Base-by-base conservation (phyloP, 2,329 filamentous ascomycete species). In the Aspergillus viridinutans region DNA sequence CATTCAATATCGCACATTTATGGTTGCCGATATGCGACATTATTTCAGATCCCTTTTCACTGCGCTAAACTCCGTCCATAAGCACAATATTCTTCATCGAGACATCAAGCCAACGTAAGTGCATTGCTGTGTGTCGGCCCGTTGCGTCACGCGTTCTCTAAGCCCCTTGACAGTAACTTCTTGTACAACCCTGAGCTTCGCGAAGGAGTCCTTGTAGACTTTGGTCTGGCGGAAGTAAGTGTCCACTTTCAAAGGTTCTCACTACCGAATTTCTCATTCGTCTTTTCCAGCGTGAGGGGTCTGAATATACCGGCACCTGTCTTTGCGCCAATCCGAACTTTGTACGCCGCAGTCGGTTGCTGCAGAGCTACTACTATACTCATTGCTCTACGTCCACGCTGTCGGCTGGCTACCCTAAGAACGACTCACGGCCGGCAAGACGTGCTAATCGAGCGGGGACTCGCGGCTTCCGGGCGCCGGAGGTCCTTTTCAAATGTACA, bases 401-500 rank as follows among this genome's bases (percentile, higher is more conserved):
- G 1, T 83, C 86, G 49, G 75, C 77, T 6, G 89, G 90, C 17
- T 97, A 95, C 70, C 93, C 92, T 1, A 96, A 95, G 72, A 89
- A 89, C 60, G 94, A 99, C 69, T 90, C 87, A 7, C 87, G 94
- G 2, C 90, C 90, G 3, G 94, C 92, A 26, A 85, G 92, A 55
- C 87, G 94, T 52, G 94, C 94, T 48, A 99, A 99, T 73, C 87
- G 94, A 59, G 94, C 94, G 4, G 94, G 94, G 21, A 99, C 94
- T 4, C 84, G 94, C 71, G 94, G 94, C 1, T 99, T 99, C 76
- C 90, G 94, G 54, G 94, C 94, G 0, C 94, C 94, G 7, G 94
- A 99, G 74, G 94, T 99, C 2, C 81, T 99, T 1, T 90, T 97
- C 76, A 99, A 99, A 74, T 99, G 94, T 76, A 97, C 92, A 0